phyloP scores from a whole-genome alignment of 1,139 yeast genomes.

The Magnusiomyces paraingens region DNA sequence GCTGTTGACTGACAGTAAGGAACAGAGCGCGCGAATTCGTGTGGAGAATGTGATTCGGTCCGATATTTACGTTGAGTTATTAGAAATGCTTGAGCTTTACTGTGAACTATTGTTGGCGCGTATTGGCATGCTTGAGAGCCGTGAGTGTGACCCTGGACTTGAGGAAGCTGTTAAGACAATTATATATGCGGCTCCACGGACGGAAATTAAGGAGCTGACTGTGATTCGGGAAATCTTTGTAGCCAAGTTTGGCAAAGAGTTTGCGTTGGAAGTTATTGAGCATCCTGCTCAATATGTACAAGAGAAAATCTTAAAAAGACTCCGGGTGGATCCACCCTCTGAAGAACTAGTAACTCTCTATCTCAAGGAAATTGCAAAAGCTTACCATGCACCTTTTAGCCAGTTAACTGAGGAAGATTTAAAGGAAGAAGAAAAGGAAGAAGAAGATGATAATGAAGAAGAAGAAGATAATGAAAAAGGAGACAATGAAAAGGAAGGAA shows the following conservation, averaged over 20 bases:
- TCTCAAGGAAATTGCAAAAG: slow-evolving; percentile 71
- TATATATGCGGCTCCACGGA: slow-evolving; percentile 61
- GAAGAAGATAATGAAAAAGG: slow-evolving; percentile 29
- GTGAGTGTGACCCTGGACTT: slow-evolving; percentile 54
- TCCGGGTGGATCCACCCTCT: slow-evolving; percentile 63
- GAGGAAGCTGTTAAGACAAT: slow-evolving; percentile 70
- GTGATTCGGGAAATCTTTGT: slow-evolving; percentile 57
- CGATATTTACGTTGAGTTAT: slow-evolving; percentile 73
- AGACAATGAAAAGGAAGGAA: slow-evolving; percentile 17
- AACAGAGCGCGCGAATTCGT: slow-evolving; percentile 75
- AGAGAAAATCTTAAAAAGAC: slow-evolving; percentile 54
- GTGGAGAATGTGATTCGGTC: slow-evolving; percentile 83
- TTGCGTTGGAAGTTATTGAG: slow-evolving; percentile 56
- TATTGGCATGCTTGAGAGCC: slow-evolving; percentile 46
- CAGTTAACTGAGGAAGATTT: slow-evolving; percentile 40
- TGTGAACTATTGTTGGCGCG: slow-evolving; percentile 81
- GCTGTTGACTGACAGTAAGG: slow-evolving; percentile 61
- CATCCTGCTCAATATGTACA: slow-evolving; percentile 55
- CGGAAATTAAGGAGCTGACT: slow-evolving; percentile 69
- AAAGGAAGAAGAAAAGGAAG: slow-evolving; percentile 27
- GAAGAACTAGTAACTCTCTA: slow-evolving; percentile 62
- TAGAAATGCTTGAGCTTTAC: slow-evolving; percentile 74
- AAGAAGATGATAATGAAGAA: slow-evolving; percentile 29
- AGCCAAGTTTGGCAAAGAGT: slow-evolving; percentile 58
- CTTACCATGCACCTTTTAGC: slow-evolving; percentile 71